Base-by-base conservation (phyloP, 148 eudicot species). In the Polygonum maritimum region DNA sequence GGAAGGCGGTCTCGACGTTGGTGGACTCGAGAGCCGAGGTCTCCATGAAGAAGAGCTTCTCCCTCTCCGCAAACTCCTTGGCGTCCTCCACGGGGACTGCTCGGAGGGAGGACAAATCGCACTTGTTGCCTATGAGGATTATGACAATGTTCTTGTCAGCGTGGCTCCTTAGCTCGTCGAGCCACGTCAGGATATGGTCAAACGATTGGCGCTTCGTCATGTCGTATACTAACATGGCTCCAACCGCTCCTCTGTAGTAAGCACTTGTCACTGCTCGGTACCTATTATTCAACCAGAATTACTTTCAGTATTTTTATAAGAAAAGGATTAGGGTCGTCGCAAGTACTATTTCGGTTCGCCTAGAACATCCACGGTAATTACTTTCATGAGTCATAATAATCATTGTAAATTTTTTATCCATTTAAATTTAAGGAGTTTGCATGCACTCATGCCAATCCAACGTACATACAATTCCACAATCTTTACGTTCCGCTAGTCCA, bases 251-350 rank as follows among this genome's bases (percentile, higher is more conserved):
- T 21, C 89, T 78, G 75, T 88, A 88, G 76, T 88, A 88, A 58
- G 91, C 88, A 69, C 91, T 88, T 22, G 91, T 88, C 69, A 88
- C 91, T 40, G 91, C 91, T 48, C 91, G 78, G 63, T 88, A 88
- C 85, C 88, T 87, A 79, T 21, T 54, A 26, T 26, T 26, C 31
- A 26, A 26, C 31, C 31, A 26, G 31, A 26, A 26, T 26, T 26
- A 26, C 31, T 26, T 26, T 26, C 31, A 26, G 0, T 26, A 0
- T 26, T 26, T 26, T 26, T 0, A 26, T 26, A 26, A 26, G 1
- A 1, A 26, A 26, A 26, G 31, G 31, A 26, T 26, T 26, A 26
- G 31, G 31, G 31, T 26, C 31, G 31, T 26, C 31, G 31, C 1
- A 26, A 26, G 31, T 26, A 26, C 0, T 26, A 26, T 26, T 26